These are phyloP conservation scores for Oryza brachyantha DNA, from an alignment of 176 grass and related monocot species.

Conservation along the genomic window DNA sequence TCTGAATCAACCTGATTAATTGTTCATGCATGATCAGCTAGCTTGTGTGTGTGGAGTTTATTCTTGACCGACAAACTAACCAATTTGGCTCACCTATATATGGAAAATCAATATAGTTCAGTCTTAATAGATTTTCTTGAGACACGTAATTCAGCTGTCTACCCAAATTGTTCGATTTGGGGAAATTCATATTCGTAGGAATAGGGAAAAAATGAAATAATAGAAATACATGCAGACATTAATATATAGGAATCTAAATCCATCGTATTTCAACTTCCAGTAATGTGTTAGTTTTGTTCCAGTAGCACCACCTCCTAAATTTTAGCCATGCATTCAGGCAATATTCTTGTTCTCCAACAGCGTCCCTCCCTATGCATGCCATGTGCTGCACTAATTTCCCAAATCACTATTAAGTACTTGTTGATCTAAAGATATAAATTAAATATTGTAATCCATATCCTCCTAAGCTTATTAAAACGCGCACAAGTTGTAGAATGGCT, in stretches of 20 bases:
- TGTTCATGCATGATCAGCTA: background rate
- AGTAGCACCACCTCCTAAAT: background rate
- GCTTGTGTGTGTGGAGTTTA: background rate
- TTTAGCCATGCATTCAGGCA: background rate
- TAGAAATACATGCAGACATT: no score
- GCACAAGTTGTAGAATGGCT: background rate
- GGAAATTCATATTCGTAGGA: background rate
- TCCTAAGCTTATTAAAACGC: no score
- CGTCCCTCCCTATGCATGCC: no score
- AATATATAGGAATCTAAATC: no score
- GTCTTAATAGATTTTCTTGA: background rate
- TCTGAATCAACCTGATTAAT: background rate
- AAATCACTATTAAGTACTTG: background rate
- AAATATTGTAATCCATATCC: no score
- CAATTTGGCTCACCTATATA: background rate
- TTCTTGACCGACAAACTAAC: background rate
- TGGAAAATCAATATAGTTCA: background rate
- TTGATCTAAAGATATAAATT: no score
- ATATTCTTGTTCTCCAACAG: background rate
- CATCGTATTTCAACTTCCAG: background rate
- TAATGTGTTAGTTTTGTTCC: background rate
- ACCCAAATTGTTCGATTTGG: background rate
- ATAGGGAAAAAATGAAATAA: background rate
- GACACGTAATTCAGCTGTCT: background rate
- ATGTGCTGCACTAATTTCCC: background rate